phyloP scores from a whole-genome alignment of 495 filamentous ascomycete genomes.

The Clavariopsis aquatica region DNA sequence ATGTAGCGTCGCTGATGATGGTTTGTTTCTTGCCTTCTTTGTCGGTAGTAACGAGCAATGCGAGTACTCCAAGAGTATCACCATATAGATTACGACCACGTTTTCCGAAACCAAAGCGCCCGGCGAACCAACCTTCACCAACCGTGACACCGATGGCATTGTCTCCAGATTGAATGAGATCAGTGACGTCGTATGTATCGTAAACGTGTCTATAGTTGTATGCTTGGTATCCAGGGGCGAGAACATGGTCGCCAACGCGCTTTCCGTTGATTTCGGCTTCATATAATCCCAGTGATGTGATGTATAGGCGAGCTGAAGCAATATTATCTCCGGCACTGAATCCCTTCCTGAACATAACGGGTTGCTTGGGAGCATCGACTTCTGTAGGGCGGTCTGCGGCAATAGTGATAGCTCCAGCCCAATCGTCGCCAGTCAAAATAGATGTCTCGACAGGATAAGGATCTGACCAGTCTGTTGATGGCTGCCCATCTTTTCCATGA shows the following conservation, averaged over 20 bases:
- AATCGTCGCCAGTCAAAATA: slow-evolving; percentile 1
- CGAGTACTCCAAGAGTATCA: slow-evolving; percentile 50
- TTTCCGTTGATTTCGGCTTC: slow-evolving; percentile 54
- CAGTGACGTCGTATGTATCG: slow-evolving; percentile 54
- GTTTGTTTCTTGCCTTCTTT: slow-evolving; percentile 36
- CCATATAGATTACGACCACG: slow-evolving; percentile 50
- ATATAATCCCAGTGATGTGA: slow-evolving; percentile 56
- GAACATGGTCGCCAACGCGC: slow-evolving; percentile 50
- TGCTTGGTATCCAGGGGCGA: slow-evolving; percentile 58
- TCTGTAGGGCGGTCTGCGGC: slow-evolving; percentile 5
- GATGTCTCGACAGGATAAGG: background rate
- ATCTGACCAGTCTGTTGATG: slow-evolving; percentile 15
- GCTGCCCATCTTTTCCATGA: slow-evolving; percentile 11
- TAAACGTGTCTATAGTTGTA: slow-evolving; percentile 56
- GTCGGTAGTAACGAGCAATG: slow-evolving; percentile 48
- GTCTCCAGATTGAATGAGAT: slow-evolving; percentile 41
- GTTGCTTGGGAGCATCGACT: slow-evolving; percentile 8
- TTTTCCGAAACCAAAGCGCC: slow-evolving; percentile 51
- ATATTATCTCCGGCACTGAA: background rate
- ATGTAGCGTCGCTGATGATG: slow-evolving; percentile 49
- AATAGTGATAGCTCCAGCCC: slow-evolving; percentile 6
- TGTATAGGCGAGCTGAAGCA: slow-evolving; percentile 50
- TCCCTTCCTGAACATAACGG: slow-evolving; percentile 8
- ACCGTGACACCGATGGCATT: slow-evolving; percentile 55
- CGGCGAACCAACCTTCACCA: slow-evolving; percentile 59